Evolutionary conservation across 2,329 filamentous ascomycete genomes (phyloP), one percentile per base, ranked within the genome.

Genomic region (Thelonectria discophora): DNA sequence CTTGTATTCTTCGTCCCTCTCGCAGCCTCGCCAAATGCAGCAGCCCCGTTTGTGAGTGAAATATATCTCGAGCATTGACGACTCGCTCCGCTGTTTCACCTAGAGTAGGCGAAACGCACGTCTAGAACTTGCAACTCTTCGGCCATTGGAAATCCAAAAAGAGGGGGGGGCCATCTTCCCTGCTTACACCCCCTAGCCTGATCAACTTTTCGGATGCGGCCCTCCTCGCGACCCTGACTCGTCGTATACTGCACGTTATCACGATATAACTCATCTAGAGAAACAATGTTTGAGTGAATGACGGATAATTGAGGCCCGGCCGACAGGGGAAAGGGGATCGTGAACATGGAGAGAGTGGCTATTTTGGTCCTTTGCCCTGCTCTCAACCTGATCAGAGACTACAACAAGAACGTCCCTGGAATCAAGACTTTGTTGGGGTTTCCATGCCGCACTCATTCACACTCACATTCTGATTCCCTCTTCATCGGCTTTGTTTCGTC

Each of bases 1-100:
- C 39, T 42, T 42, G 39, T 9, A 3, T n/a, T 39, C 5, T n/a
- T 3, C 8, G 8, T n/a, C 37, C 13, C 30, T 3, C 20, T 43
- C 45, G 49, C 48, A 54, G 45, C 43, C 34, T 62, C 27, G 20
- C 27, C 18, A 24, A n/a, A n/a, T n/a, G n/a, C n/a, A 27, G 45
- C 32, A 49, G 34, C 15, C 37, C 46, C 40, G 13, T 55, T 12
- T 17, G 30, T 57, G 32, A 24, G n/a, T n/a, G n/a, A n/a, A n/a
- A n/a, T n/a, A 56, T 52, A 34, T 34, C 32, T 37, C 24, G n/a
- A 32, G 55, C 30, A 40, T 59, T 43, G 49, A 55, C n/a, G 50
- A 37, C 34, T 12, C 13, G 13, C 63, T 63, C 63, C 60, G 65
- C 65, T 71, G 69, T 71, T 71, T 71, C 67, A 71, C 55, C 62